Percentiles rank a stretch among this genome's conserved stretches.
Evolutionary conservation across 202 grass and related monocot species (phyloP).

Genomic region (Carex arenaria): DNA sequence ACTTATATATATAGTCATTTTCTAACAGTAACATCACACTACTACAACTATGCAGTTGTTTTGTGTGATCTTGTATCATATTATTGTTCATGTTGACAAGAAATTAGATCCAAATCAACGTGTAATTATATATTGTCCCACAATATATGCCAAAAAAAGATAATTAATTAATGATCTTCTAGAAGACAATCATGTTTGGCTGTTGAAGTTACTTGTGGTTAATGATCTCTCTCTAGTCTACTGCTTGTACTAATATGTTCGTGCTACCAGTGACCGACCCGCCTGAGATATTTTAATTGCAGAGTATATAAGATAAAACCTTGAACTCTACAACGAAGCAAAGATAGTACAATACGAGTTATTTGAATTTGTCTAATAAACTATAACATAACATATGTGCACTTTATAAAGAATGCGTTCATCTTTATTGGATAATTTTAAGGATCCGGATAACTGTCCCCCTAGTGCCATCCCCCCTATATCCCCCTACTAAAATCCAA

Average conservation of each 20-base stretch:
- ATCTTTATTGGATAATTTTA: background rate
- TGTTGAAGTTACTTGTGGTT: background rate
- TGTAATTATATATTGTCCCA: background rate
- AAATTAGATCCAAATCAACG: background rate
- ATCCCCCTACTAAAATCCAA: no score
- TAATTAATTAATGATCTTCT: background rate
- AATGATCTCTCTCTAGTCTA: background rate
- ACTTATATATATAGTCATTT: background rate
- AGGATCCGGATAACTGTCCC: no score
- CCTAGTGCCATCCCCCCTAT: no score
- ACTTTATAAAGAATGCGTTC: no score
- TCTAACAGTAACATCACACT: constrained; percentile 12
- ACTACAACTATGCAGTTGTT: background rate
- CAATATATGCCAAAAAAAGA: background rate
- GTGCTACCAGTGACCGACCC: background rate
- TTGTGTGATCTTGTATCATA: background rate
- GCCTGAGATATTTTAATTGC: background rate
- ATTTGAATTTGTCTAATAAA: no score
- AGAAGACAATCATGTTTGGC: background rate
- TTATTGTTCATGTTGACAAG: background rate
- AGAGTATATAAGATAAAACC: background rate
- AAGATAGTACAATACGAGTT: no score
- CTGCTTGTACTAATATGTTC: background rate
- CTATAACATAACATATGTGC: no score
- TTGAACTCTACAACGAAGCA: no score